Percentiles rank a stretch among this genome's conserved stretches.
Conservation (phyloP, 768 basidiomycete genomes). For the Candolleomyces aberdarensis region DNA sequence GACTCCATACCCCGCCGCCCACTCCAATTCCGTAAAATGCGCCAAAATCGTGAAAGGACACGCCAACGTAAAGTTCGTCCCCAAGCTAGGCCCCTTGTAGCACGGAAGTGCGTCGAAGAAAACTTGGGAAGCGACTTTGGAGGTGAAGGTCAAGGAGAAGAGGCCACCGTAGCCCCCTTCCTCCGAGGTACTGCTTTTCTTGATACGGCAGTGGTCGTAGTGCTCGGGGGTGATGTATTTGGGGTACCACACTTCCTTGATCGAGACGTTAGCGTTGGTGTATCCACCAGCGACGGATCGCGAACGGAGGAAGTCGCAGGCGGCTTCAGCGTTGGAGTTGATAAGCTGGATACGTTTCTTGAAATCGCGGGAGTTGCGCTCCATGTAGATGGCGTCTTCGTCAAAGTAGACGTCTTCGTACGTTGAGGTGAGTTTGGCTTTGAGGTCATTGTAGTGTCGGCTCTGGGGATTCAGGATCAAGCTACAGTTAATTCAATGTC, state of each 20-base stretch:
- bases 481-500: constrained; percentile 36
- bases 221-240: constrained; percentile 71
- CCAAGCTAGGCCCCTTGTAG: constrained; percentile 87
- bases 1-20: constrained; percentile 87
- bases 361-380: constrained; percentile 97
- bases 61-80: constrained; percentile 95
- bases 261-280: constrained; percentile 37
- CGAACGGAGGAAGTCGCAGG: constrained; percentile 75
- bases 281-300: constrained; percentile 45
- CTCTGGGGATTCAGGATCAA: constrained; percentile 83
- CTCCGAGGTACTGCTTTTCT: constrained; percentile 27
- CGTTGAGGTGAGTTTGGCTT: constrained; percentile 46
- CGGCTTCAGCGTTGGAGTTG: constrained; percentile 76
- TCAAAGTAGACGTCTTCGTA: constrained; percentile 88
- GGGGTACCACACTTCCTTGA: constrained; percentile 90
- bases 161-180: constrained; percentile 75
- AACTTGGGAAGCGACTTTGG: constrained; percentile 58
- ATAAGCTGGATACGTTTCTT: constrained; percentile 67
- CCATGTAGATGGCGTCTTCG: constrained; percentile 95
- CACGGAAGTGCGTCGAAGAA: constrained; percentile 85
- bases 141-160: constrained; percentile 84
- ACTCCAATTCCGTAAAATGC: constrained; percentile 85
- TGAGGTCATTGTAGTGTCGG: constrained; percentile 65
- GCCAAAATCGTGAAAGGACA: constrained; percentile 92
- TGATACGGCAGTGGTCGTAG: constrained; percentile 68